These are phyloP conservation scores for Yarrowia hollandica DNA, from an alignment of 805 yeast species.

Conservation along the genomic window DNA sequence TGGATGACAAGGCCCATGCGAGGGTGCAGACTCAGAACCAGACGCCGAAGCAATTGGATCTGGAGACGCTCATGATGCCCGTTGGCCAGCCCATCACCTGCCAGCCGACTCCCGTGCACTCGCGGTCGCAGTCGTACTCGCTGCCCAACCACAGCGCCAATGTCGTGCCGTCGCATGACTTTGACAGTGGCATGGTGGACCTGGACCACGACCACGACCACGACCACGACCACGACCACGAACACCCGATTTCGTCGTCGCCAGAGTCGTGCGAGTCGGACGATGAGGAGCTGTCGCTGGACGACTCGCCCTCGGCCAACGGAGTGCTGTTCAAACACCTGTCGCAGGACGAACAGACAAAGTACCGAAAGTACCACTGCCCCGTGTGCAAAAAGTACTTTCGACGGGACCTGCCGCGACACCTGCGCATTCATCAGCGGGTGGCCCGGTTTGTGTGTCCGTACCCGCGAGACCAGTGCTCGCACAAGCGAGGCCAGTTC, in stretches of 20 bases:
- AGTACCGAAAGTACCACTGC: constrained; percentile 43
- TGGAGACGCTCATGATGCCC: neutral
- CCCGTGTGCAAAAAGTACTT: constrained; percentile 55
- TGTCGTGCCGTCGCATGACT: too few species aligned
- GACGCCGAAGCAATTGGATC: neutral
- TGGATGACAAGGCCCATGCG: too few species aligned
- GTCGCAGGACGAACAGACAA: constrained; percentile 13
- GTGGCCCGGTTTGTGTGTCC: constrained; percentile 59
- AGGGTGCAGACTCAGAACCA: too few species aligned
- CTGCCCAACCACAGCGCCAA: too few species aligned
- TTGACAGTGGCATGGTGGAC: too few species aligned
- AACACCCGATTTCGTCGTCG: neutral
- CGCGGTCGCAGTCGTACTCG: neutral
- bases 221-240: neutral
- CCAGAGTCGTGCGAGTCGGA: neutral
- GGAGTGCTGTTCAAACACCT: constrained; percentile 18
- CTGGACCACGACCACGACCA: neutral
- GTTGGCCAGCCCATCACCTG: neutral
- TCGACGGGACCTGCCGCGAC: constrained; percentile 62
- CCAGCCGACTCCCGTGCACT: constrained; percentile 13
- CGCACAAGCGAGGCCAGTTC: constrained; percentile 61
- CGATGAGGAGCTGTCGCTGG: constrained; percentile 4
- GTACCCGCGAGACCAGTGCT: constrained; percentile 55
- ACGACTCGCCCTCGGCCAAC: constrained; percentile 21
- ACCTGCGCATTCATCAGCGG: constrained; percentile 60